Evolutionary conservation across 2,329 filamentous ascomycete genomes (phyloP).

Genomic region (Ophiobolus disseminans): DNA sequence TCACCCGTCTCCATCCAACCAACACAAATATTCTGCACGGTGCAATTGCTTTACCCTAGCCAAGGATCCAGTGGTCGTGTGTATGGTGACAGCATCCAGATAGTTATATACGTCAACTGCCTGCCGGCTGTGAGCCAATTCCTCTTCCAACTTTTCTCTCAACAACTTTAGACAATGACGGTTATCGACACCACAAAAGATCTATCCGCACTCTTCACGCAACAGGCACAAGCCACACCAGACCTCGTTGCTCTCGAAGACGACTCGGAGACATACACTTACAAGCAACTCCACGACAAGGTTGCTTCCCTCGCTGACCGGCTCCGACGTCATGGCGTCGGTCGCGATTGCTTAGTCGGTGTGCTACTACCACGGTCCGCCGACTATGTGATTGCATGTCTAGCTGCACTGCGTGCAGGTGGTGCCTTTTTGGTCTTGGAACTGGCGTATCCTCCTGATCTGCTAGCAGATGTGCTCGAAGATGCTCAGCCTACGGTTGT

Average conservation of each 20-base stretch:
- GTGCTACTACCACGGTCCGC: slow-evolving; percentile 77
- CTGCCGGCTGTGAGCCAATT: slow-evolving; percentile 12
- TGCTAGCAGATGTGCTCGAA: slow-evolving; percentile 77
- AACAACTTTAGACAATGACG: slow-evolving; percentile 57
- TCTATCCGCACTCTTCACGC: slow-evolving; percentile 72
- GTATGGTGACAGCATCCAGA: slow-evolving; percentile 19
- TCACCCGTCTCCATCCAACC: slow-evolving; percentile 12
- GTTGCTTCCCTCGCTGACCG: slow-evolving; percentile 69
- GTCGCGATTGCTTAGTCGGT: slow-evolving; percentile 76
- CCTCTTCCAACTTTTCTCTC: slow-evolving; percentile 8
- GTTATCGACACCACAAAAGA: slow-evolving; percentile 75
- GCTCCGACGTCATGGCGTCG: slow-evolving; percentile 71
- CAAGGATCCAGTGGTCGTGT: slow-evolving; percentile 13
- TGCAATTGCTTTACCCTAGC: slow-evolving; percentile 19
- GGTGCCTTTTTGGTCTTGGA: slow-evolving; percentile 83
- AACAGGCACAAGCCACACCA: slow-evolving; percentile 73
- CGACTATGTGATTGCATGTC: slow-evolving; percentile 78
- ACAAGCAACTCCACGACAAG: slow-evolving; percentile 72
- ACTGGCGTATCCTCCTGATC: slow-evolving; percentile 75
- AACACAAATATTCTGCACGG: slow-evolving; percentile 26
- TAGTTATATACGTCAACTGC: slow-evolving; percentile 29
- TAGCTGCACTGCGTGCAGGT: slow-evolving; percentile 78
- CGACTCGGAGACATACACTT: slow-evolving; percentile 70
- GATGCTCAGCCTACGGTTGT: slow-evolving; percentile 76
- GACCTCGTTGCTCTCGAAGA: slow-evolving; percentile 76